Percentiles rank a stretch among this genome's conserved stretches.
Conservation (phyloP, 345 rosid genomes). For the Salix caprea region DNA sequence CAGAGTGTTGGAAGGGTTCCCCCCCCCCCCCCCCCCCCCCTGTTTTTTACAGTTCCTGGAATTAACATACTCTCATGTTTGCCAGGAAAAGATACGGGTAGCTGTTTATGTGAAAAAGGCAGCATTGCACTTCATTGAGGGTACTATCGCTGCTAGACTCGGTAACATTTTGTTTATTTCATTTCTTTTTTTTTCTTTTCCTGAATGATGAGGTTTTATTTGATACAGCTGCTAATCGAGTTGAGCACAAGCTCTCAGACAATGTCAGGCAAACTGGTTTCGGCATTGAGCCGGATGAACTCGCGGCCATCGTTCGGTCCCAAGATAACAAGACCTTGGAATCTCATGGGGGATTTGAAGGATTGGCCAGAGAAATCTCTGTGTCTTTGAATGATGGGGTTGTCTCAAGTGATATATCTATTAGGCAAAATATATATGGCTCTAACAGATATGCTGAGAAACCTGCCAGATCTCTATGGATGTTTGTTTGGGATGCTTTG, state of each 20-base stretch:
- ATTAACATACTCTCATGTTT: conserved; percentile 1
- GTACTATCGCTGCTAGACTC: conserved; percentile 12
- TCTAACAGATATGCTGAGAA: conserved; percentile 53
- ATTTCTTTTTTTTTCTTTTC: background rate
- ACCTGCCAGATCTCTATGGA: conserved; percentile 44
- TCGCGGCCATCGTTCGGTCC: conserved; percentile 30
- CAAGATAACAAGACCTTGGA: conserved; percentile 29
- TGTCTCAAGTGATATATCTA: conserved; percentile 37
- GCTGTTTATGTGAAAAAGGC: conserved; percentile 58
- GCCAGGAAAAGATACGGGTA: conserved; percentile 48
- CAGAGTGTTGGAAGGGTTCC: background rate
- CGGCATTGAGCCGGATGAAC: conserved; percentile 36
- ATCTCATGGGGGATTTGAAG: conserved; percentile 40
- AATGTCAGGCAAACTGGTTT: conserved; percentile 38
- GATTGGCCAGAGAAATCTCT: conserved; percentile 27
- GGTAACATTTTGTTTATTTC: background rate
- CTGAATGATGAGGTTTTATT: background rate
- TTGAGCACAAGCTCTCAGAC: conserved; percentile 30
- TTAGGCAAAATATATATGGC: conserved; percentile 54
- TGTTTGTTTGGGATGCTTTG: conserved; percentile 91
- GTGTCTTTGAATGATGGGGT: conserved; percentile 48
- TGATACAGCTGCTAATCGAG: conserved; percentile 37
- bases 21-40: too few relatives aligned
- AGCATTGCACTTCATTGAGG: conserved; percentile 47
- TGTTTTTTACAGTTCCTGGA: background rate